Base-by-base conservation (phyloP, 139 green algal genomes). In the Chlorella sp. region DNA sequence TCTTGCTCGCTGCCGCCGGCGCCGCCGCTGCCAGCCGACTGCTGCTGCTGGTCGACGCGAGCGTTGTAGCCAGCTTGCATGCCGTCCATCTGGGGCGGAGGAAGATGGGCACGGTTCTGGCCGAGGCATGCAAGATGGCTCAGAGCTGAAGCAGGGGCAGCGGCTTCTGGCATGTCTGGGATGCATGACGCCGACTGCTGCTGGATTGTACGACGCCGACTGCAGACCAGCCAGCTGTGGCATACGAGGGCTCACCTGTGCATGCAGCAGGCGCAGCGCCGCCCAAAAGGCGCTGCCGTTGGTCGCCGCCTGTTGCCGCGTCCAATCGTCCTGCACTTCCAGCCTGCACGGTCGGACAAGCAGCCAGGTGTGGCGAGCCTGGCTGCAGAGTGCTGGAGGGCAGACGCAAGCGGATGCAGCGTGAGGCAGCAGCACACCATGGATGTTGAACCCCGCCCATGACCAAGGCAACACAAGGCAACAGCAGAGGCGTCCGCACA, bases 41-140 rank as follows among this genome's bases (percentile, higher is more conserved):
- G 68, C 4, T 30, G 48, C 69, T 58, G 34, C 40, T 85, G 58
- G 48, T 54, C 36, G 6, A 14, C 38, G 4, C 77, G 46, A 30
- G 80, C 81, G 32, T 85, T 56, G 76, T 94, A 95, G 22, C 93
- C 93, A 0, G 68, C 83, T 9, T 91, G 86, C 73, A 95, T 67
- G 19, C 92, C 92, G 20, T 94, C 88, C 76, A 82, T 70, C 76
- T 82, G 76, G 14, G 36, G 28, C 7, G n/a, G n/a, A 34, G 65
- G 34, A 44, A 60, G 9, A 60, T 60, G 51, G 51, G 51, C 46
- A 11, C 1, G n/a, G 9, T 43, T 32, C 3, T 11, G 11, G 24
- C 22, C 11, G 14, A 73, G 65, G 32, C 65, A 73, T 1, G 34
- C 5, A 43, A 22, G 17, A 30, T 43, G 30, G 32, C 64, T 43